Percentiles rank a stretch among this genome's conserved stretches.
These are phyloP conservation scores for Hansfordia pulvinata DNA, from an alignment of 2,329 filamentous ascomycete genomes.

Conservation along the genomic window DNA sequence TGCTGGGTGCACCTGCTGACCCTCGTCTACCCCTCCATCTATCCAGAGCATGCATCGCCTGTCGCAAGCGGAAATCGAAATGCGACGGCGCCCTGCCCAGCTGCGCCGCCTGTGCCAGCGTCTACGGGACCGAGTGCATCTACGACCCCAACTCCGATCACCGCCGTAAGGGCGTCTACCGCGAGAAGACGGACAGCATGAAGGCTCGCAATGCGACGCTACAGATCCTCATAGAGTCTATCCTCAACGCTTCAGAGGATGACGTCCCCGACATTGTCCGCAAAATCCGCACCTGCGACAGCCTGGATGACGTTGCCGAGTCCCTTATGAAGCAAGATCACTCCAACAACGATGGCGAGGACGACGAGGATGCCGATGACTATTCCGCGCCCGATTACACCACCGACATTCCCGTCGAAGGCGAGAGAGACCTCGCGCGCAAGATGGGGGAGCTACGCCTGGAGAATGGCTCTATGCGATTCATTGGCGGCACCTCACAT, in stretches of 20 bases:
- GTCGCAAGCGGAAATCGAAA: slow-evolving; percentile 64
- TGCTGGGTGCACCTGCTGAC: no score
- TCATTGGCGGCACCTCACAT: slow-evolving; percentile 89
- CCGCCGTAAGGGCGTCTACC: slow-evolving; percentile 90
- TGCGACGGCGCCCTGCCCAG: slow-evolving; percentile 86
- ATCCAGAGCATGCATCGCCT: background rate
- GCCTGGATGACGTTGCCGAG: slow-evolving; percentile 41
- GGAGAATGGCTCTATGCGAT: slow-evolving; percentile 77
- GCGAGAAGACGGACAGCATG: slow-evolving; percentile 78
- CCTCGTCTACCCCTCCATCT: no score
- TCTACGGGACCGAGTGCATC: slow-evolving; percentile 80
- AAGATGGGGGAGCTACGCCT: slow-evolving; percentile 88
- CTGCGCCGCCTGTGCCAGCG: slow-evolving; percentile 90
- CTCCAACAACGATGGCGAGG: slow-evolving; percentile 16
- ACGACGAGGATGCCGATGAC: slow-evolving; percentile 26
- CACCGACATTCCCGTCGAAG: slow-evolving; percentile 28
- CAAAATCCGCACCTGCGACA: slow-evolving; percentile 77
- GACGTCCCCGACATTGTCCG: slow-evolving; percentile 71
- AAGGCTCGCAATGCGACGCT: slow-evolving; percentile 80
- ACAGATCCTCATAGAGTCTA: slow-evolving; percentile 84
- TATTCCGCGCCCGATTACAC: slow-evolving; percentile 25
- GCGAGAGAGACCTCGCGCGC: slow-evolving; percentile 71
- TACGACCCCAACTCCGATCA: slow-evolving; percentile 97
- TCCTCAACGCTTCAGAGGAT: slow-evolving; percentile 81
- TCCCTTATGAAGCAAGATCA: slow-evolving; percentile 32